Conservation (phyloP, 1,284 basidiomycete species). For the Marasmius oreades region DNA sequence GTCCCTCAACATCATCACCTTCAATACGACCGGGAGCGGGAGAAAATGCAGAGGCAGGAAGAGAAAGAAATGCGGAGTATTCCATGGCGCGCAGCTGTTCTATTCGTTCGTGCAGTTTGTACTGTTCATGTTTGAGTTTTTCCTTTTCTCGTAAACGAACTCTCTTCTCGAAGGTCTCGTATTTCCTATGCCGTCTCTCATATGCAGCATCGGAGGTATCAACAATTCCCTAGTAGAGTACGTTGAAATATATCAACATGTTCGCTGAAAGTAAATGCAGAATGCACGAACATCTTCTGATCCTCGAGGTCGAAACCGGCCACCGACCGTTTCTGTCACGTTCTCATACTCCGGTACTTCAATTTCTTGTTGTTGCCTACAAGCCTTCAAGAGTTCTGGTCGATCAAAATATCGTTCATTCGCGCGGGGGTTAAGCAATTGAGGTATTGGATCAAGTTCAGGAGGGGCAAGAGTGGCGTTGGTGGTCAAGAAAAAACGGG, state of each 20-base stretch:
- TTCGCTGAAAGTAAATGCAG: slow-evolving; percentile 10
- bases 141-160: slow-evolving; percentile 86
- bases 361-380: slow-evolving; percentile 62
- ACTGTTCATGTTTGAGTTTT: slow-evolving; percentile 86
- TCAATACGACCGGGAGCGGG: slow-evolving; percentile 23
- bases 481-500: slow-evolving; percentile 69
- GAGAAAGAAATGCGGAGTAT: slow-evolving; percentile 57
- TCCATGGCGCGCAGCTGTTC: slow-evolving; percentile 81
- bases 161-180: slow-evolving; percentile 83
- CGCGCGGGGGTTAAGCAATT: slow-evolving; percentile 52
- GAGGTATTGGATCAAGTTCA: slow-evolving; percentile 31
- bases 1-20: slow-evolving; percentile 25
- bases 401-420: slow-evolving; percentile 75
- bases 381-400: slow-evolving; percentile 69
- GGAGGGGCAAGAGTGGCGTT: slow-evolving; percentile 45
- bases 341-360: slow-evolving; percentile 68
- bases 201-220: slow-evolving; percentile 87
- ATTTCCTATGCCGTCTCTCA: slow-evolving; percentile 80
- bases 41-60: slow-evolving; percentile 56
- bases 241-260: slow-evolving; percentile 13
- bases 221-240: slow-evolving; percentile 42
- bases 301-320: slow-evolving; percentile 62
- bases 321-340: slow-evolving; percentile 57
- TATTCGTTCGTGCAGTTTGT: slow-evolving; percentile 86
- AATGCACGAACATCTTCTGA: slow-evolving; percentile 61